These are phyloP conservation scores for Ustilaginoidea virens DNA, from an alignment of 2,329 filamentous ascomycete species.

Conservation along the genomic window DNA sequence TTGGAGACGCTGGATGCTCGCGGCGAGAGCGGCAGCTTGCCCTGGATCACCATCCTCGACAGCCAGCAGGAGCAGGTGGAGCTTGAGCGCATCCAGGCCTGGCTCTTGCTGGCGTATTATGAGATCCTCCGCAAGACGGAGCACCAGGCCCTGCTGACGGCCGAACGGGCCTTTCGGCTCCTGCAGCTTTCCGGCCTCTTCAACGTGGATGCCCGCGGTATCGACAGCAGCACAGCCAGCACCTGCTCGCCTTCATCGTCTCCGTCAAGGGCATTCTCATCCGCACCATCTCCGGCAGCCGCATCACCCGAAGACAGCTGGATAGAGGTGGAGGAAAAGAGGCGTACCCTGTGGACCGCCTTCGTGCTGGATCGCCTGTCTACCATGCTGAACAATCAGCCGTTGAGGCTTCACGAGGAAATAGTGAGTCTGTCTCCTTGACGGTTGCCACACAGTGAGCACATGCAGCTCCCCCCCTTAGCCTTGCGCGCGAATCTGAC, in stretches of 20 bases:
- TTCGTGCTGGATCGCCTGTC: slow-evolving; percentile 1
- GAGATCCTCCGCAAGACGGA: slow-evolving; percentile 1
- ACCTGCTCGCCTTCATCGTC: too few relatives aligned
- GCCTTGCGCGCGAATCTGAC: too few relatives aligned
- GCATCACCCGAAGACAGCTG: background rate
- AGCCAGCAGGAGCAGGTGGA: background rate
- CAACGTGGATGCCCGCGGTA: background rate
- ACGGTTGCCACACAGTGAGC: background rate
- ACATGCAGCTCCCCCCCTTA: background rate
- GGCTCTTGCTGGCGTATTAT: background rate
- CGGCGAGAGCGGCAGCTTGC: background rate
- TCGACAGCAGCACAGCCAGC: background rate
- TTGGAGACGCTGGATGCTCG: background rate
- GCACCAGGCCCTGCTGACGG: background rate
- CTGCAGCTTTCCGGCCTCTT: background rate
- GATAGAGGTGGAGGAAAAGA: background rate
- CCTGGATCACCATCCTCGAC: background rate
- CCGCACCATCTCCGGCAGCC: background rate
- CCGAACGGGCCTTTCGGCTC: background rate
- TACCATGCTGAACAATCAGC: background rate
- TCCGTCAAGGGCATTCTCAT: background rate
- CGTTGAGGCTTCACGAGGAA: background rate
- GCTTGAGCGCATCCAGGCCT: slow-evolving; percentile 1
- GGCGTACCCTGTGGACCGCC: background rate
- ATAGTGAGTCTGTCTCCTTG: background rate